Base-by-base conservation (phyloP, 768 basidiomycete species). In the Boletus pseudopeckii region DNA sequence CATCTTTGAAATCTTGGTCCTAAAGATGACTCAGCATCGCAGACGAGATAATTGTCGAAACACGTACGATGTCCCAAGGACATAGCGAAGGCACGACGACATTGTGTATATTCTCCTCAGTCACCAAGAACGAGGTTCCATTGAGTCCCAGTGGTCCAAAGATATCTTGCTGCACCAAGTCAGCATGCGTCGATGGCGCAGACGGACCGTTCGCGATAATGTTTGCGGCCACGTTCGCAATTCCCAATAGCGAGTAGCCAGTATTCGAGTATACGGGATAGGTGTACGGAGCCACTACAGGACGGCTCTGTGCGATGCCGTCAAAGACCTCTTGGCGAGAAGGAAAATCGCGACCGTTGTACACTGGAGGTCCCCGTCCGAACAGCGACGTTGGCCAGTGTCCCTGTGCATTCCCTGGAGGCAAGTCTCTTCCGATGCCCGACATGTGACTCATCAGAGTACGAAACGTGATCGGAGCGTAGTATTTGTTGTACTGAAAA, bases 101-200 rank as follows among this genome's bases (percentile, higher is more conserved):
- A 14, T 71, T 59, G 0, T 64, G 59, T 36, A 71, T 60, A 26
- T 68, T 70, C n/a, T 68, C 63, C 15, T 68, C 64, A 0, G 79
- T 77, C 4, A 70, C 58, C 17, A 72, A 63, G 58, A 76, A 82
- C 47, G 75, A 75, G 55, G 73, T 77, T 24, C 54, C 64, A 50
- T 77, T 78, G 53, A 80, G 45, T 4, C 72, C 71, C 45, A 83
- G 57, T 2, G 77, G 79, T 4, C 61, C 68, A 63, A 82, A 81
- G n/a, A 82, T 72, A 53, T 82, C 80, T 36, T 74, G 68, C 24
- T 76, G 60, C 17, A 82, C 14, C 17, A 82, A 65, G 10, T 78
- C 77, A 13, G 74, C 72, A 54, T 80, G 74, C 0, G 71, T 74
- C 5, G 59, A 59, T 15, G 56, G 57, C 15, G 60, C 61, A n/a